Conservation (phyloP, 2,329 filamentous ascomycete genomes). For the Aspergillus quadrilineatus region DNA sequence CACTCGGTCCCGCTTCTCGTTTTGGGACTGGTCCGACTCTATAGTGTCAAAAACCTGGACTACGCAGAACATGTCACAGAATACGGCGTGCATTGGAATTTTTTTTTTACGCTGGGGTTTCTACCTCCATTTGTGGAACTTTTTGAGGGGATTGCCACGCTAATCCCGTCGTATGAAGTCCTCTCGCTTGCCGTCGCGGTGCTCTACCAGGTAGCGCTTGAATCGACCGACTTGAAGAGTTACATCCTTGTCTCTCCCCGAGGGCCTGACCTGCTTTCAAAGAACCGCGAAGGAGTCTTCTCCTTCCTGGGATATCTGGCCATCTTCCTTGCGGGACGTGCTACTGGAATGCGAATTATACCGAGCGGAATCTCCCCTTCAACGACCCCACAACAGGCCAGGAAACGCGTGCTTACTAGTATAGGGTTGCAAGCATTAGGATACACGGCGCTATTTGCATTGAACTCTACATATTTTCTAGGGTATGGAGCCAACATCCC, state of each 20-base stretch:
- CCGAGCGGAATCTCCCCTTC: conserved; percentile 56
- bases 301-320: conserved; percentile 91
- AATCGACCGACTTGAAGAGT: conserved; percentile 73
- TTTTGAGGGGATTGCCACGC: conserved; percentile 68
- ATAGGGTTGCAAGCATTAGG: conserved; percentile 64
- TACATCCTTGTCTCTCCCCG: conserved; percentile 83
- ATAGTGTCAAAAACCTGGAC: conserved; percentile 89
- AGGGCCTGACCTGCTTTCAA: conserved; percentile 69
- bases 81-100: conserved; percentile 99
- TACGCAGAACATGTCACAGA: conserved; percentile 97
- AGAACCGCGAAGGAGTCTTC: conserved; percentile 94
- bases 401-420: conserved; percentile 60
- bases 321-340: conserved; percentile 89
- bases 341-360: conserved; percentile 75
- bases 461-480: conserved; percentile 66
- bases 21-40: conserved; percentile 75
- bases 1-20: conserved; percentile 80
- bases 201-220: conserved; percentile 72
- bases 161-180: conserved; percentile 73
- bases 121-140: conserved; percentile 85
- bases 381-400: conserved; percentile 44
- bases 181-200: conserved; percentile 69
- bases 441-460: conserved; percentile 70
- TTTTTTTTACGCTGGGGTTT: conserved; percentile 93
- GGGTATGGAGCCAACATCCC: conserved; percentile 64